These are phyloP conservation scores for Penicillium subrubescens DNA, from an alignment of 495 filamentous ascomycete genomes.

Conservation along the genomic window DNA sequence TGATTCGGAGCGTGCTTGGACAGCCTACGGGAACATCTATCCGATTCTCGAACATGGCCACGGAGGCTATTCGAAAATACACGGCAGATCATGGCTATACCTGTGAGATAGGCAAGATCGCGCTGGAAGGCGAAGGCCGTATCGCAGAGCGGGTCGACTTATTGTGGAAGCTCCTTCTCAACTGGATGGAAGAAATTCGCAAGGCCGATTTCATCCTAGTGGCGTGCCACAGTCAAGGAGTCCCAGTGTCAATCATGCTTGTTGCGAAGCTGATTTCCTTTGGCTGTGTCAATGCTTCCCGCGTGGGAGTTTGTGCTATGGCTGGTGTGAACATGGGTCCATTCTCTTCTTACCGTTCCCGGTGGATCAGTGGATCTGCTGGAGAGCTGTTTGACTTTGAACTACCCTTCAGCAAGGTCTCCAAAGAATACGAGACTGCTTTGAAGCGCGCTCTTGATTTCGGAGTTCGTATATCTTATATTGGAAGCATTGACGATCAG, in stretches of 20 bases:
- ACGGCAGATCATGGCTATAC: conserved; percentile 65
- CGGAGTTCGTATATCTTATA: conserved; percentile 79
- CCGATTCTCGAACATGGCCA: conserved; percentile 86
- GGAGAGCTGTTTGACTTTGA: conserved; percentile 93
- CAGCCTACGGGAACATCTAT: conserved; percentile 95
- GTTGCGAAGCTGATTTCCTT: conserved; percentile 84
- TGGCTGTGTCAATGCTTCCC: conserved; percentile 68
- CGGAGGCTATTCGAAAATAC: conserved; percentile 81
- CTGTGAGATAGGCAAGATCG: conserved; percentile 82
- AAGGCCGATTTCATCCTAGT: conserved; percentile 86
- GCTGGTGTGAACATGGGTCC: conserved; percentile 93
- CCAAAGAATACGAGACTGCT: conserved; percentile 75
- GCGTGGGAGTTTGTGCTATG: conserved; percentile 87
- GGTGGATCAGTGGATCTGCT: conserved; percentile 82
- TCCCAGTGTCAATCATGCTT: conserved; percentile 92
- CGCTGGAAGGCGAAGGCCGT: conserved; percentile 96
- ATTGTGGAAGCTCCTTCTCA: conserved; percentile 90
- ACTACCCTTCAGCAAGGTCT: conserved; percentile 74
- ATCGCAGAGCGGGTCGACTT: conserved; percentile 87
- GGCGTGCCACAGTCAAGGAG: conserved; percentile 93
- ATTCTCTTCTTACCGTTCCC: conserved; percentile 82
- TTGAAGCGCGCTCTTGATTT: conserved; percentile 71
- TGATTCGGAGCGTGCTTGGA: conserved; percentile 83
- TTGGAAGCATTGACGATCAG: conserved; percentile 96
- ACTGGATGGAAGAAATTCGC: conserved; percentile 90